Base-by-base conservation (phyloP, 768 basidiomycete species). In the Roridomyces roridus region DNA sequence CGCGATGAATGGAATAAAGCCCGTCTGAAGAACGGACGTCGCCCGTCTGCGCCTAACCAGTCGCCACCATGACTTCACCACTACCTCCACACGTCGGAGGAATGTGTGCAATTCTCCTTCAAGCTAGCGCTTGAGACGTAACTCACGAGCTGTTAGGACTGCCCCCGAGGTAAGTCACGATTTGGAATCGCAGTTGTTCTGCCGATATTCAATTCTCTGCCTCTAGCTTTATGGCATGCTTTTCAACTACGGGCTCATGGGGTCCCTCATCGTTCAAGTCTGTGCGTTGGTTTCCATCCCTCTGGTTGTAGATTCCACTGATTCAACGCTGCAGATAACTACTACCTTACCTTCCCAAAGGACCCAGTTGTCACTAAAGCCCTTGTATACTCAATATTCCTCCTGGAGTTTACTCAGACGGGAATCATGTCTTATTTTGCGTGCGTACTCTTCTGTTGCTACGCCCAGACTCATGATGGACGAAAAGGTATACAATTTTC, bases 321-420 rank as follows among this genome's bases (percentile, higher is more conserved):
- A 12, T 29, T n/a, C n/a, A n/a, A n/a, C n/a, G n/a, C 36, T 46
- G 17, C 21, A 75, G 74, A 73, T 36, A 67, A 68, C 34, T 75
- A 75, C 41, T 71, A 70, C 43, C 37, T 66, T 5, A 68, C 67
- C 8, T 72, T 73, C 52, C 68, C 68, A 5, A 70, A 67, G 31
- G 74, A 75, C 71, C 45, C 67, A 64, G 11, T 8, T 6, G 15
- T 35, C 20, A 56, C 55, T 1, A 56, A 56, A 28, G 31, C 25
- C 20, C 42, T 56, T 18, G 55, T 56, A 14, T 56, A 56, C 42
- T n/a, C 21, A 7, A 18, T 56, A 6, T 56, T 56, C n/a, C 18
- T 50, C 17, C 47, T 56, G 0, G 55, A 56, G 18, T 35, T 49
- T 26, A 12, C 47, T 5, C 55, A 56, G 10, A 56, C 55, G 24